A percentile compares a stretch with the other conserved stretches of the same genome.
Evolutionary conservation across 495 filamentous ascomycete species (phyloP).

Genomic region (Tuber melanosporum): DNA sequence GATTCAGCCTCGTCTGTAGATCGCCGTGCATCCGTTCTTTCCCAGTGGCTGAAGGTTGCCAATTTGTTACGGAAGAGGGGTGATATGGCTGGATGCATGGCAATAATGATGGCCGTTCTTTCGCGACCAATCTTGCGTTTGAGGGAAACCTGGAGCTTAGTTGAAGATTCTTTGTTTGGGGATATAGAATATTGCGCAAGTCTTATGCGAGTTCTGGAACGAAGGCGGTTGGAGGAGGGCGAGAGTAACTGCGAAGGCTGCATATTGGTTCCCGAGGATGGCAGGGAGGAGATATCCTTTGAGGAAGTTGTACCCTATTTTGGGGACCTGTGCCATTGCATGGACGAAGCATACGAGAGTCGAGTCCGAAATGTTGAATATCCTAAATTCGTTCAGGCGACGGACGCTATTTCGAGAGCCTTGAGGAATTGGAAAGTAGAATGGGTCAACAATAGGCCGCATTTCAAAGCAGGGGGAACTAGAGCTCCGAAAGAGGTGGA

Average conservation of each 20-base stretch:
- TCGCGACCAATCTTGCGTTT: slow-evolving; percentile 43
- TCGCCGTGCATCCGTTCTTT: slow-evolving; percentile 35
- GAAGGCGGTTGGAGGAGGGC: slow-evolving; percentile 38
- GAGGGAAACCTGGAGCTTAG: slow-evolving; percentile 41
- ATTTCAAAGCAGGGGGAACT: slow-evolving; percentile 6
- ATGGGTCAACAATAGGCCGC: slow-evolving; percentile 17
- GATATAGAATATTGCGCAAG: slow-evolving; percentile 35
- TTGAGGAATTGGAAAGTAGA: slow-evolving; percentile 35
- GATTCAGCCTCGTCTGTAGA: slow-evolving; percentile 36
- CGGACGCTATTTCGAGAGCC: slow-evolving; percentile 27
- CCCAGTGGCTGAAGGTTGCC: slow-evolving; percentile 42
- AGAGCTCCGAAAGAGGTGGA: slow-evolving; percentile 29
- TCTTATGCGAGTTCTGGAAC: slow-evolving; percentile 39
- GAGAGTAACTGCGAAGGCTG: slow-evolving; percentile 29
- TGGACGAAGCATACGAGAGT: slow-evolving; percentile 42
- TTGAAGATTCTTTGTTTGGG: slow-evolving; percentile 31
- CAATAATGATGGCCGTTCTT: slow-evolving; percentile 41
- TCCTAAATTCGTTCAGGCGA: slow-evolving; percentile 36
- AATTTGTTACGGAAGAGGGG: slow-evolving; percentile 36
- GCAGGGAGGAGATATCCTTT: slow-evolving; percentile 26
- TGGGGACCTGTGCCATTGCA: slow-evolving; percentile 42
- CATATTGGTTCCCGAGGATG: slow-evolving; percentile 39
- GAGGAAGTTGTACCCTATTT: slow-evolving; percentile 42
- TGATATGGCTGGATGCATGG: slow-evolving; percentile 43
- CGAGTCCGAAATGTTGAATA: slow-evolving; percentile 39